A percentile compares a stretch with the other conserved stretches of the same genome.
phyloP scores from a whole-genome alignment of 1,139 yeast genomes.

The Zygoascus sp. region DNA sequence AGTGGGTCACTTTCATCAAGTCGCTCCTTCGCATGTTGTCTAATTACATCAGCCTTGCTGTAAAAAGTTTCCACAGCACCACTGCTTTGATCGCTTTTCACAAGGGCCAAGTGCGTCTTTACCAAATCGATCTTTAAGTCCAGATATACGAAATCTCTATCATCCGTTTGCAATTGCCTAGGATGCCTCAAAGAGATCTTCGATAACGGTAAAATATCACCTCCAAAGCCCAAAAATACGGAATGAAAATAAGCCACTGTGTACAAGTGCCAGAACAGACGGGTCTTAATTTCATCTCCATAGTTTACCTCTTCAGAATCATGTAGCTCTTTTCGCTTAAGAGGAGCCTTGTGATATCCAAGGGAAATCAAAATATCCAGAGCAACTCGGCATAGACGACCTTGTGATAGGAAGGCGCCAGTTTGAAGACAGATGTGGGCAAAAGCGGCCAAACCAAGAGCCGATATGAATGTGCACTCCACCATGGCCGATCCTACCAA shows the following conservation, averaged over 20 bases:
- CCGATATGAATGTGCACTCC: constrained; percentile 15
- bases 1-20: constrained; percentile 6
- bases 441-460: constrained; percentile 15
- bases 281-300: constrained; percentile 8
- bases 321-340: neutral
- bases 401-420: constrained; percentile 18
- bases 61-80: constrained; percentile 5
- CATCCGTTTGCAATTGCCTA: constrained; percentile 2
- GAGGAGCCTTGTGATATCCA: constrained; percentile 15
- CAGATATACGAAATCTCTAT: constrained; percentile 12
- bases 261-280: constrained; percentile 18
- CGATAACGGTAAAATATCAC: constrained; percentile 8
- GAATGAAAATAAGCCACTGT: constrained; percentile 16
- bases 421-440: constrained; percentile 17
- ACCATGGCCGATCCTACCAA: constrained; percentile 17
- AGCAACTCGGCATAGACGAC: constrained; percentile 15
- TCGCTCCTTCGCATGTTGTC: neutral
- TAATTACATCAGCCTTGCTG: constrained; percentile 3
- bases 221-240: constrained; percentile 9
- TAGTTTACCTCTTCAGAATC: neutral
- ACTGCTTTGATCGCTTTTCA: neutral
- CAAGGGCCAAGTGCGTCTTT: neutral
- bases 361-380: constrained; percentile 13
- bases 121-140: constrained; percentile 13
- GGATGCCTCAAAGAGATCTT: constrained; percentile 16